These are phyloP conservation scores for Ascochyta lentis DNA, from an alignment of 2,329 filamentous ascomycete genomes.

Conservation along the genomic window DNA sequence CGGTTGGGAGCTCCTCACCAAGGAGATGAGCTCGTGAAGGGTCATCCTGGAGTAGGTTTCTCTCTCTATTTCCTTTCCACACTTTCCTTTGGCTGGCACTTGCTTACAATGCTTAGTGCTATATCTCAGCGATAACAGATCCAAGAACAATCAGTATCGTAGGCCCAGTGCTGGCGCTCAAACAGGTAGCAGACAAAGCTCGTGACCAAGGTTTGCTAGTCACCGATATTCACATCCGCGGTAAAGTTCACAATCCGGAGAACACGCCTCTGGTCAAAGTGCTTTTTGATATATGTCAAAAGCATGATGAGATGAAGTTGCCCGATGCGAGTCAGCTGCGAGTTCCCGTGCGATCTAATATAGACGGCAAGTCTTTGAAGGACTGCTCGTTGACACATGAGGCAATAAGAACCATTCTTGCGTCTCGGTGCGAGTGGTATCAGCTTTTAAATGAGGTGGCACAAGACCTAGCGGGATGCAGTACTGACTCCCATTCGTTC, in stretches of 20 bases:
- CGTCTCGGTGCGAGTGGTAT: slow-evolving; percentile 31
- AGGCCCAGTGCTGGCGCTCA: slow-evolving; percentile 18
- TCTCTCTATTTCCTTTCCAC: neutral
- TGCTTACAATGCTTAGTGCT: slow-evolving; percentile 17
- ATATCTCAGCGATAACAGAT: slow-evolving; percentile 33
- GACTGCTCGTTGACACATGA: slow-evolving; percentile 6
- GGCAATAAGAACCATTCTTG: slow-evolving; percentile 26
- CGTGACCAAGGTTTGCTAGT: slow-evolving; percentile 19
- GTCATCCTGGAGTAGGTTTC: slow-evolving; percentile 25
- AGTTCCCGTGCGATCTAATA: slow-evolving; percentile 25
- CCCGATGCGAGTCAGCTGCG: slow-evolving; percentile 19
- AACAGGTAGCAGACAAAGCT: slow-evolving; percentile 13
- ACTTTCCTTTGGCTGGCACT: neutral
- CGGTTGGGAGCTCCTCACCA: slow-evolving; percentile 23
- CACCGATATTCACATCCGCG: slow-evolving; percentile 25
- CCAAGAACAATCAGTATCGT: slow-evolving; percentile 33
- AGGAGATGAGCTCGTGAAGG: slow-evolving; percentile 23
- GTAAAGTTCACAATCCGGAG: slow-evolving; percentile 33
- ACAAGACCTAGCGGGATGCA: slow-evolving; percentile 17
- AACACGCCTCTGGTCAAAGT: slow-evolving; percentile 26
- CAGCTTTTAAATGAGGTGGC: slow-evolving; percentile 23
- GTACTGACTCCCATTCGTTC: slow-evolving; percentile 17
- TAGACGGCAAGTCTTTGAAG: slow-evolving; percentile 7
- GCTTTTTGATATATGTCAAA: slow-evolving; percentile 13
- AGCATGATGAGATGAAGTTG: slow-evolving; percentile 16